phyloP scores from a whole-genome alignment of 306 rosid species.

The Pachyrhizus erosus region DNA sequence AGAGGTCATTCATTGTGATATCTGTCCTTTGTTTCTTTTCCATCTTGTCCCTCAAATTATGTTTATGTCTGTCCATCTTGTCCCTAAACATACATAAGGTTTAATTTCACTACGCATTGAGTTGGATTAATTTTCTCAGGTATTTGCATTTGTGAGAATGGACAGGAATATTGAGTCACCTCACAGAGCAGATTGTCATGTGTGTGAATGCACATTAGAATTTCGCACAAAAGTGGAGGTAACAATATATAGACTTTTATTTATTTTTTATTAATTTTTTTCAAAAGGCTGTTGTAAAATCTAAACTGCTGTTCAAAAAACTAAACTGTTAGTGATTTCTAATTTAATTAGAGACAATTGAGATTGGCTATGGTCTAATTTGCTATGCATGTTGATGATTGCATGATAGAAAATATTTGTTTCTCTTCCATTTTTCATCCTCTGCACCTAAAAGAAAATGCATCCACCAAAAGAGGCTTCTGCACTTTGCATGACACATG shows the following conservation, averaged over 20 bases:
- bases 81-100: constrained; percentile 2
- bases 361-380: constrained; percentile 4
- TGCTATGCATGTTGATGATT: constrained; percentile 3
- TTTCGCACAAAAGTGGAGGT: constrained; percentile 88
- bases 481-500: constrained; percentile 30
- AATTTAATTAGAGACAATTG: neutral
- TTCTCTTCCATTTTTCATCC: neutral
- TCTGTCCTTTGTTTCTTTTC: neutral
- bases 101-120: constrained; percentile 10
- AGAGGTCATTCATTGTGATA: constrained; percentile 63
- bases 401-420: neutral
- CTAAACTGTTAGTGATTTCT: neutral
- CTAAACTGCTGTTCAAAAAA: constrained; percentile 5
- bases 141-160: constrained; percentile 88
- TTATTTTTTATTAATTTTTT: constrained; percentile 7
- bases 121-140: constrained; percentile 57
- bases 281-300: constrained; percentile 4
- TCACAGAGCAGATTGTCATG: constrained; percentile 94
- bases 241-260: constrained; percentile 37
- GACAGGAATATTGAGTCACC: constrained; percentile 63
- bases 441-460: neutral
- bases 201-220: constrained; percentile 79
- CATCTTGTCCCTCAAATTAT: neutral
- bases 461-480: neutral
- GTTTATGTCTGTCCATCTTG: constrained; percentile 19